Base-by-base conservation (phyloP, 2,329 filamentous ascomycete species). In the Clarireedia hainanense region DNA sequence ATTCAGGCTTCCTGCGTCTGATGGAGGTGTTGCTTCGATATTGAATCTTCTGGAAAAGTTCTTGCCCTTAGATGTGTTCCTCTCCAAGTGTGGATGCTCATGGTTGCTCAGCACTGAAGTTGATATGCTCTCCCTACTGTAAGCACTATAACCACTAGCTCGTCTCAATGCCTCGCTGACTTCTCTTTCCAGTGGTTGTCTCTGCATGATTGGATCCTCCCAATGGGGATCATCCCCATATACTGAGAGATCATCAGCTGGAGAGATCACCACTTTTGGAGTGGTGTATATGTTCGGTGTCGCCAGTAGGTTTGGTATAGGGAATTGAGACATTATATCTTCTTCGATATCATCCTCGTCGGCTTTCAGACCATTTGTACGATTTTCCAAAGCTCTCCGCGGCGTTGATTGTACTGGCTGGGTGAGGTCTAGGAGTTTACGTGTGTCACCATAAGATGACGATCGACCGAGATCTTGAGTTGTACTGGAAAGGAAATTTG, bases 141-240 rank as follows among this genome's bases (percentile, higher is more conserved):
- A 62, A 36, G 49, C 47, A 52, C 65, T 68, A 23, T 57, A 61
- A 6, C 56, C 62, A 51, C 66, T 68, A 5, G 58, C 62, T 48
- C 63, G 58, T 15, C 65, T 56, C 17, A 68, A 57, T n/a, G 63
- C 65, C 36, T 63, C 58, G 52, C 66, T 68, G 7, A 68, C 59
- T 46, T 67, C 65, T 56, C 64, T 57, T 48, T 68, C 66, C 6
- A 68, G 55, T 23, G 64, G 63, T 6, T 50, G 55, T 30, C 48
- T 27, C 15, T 56, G 14, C 47, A 30, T 50, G 20, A 36, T 26
- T 15, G n/a, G 48, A 20, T 54, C 47, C 6, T 39, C 46, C 45
- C 43, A 53, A 47, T 52, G 40, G 23, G 48, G 48, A 37, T 56
- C 43, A 50, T 57, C 39, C 42, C 53, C 52, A 30, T 52, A 50